These are phyloP conservation scores for Oropetium thomaeum DNA, from an alignment of 176 grass and related monocot species.

Conservation along the genomic window DNA sequence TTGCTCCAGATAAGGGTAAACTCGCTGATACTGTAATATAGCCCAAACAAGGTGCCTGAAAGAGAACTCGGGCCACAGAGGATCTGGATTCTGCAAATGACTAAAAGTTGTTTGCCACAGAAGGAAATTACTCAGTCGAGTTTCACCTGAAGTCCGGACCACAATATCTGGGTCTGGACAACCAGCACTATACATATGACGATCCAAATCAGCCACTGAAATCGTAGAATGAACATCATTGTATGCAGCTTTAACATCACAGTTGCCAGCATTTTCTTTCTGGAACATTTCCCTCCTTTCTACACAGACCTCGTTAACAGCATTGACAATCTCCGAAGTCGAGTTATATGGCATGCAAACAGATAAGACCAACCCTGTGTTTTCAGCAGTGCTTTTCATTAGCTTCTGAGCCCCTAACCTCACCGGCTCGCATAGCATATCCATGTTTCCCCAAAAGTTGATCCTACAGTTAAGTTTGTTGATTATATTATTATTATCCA, in stretches of 20 bases:
- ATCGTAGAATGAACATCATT: neutral
- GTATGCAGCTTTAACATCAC: neutral
- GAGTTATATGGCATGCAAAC: slow-evolving; percentile 82
- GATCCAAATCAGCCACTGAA: slow-evolving; percentile 57
- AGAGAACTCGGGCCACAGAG: slow-evolving; percentile 74
- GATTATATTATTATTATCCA: slow-evolving; percentile 51
- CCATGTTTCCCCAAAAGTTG: slow-evolving; percentile 76
- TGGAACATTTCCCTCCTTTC: slow-evolving; percentile 30
- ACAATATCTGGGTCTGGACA: slow-evolving; percentile 74
- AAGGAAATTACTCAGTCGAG: slow-evolving; percentile 84
- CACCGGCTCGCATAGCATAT: slow-evolving; percentile 53
- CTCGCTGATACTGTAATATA: slow-evolving; percentile 67
- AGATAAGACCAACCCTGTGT: slow-evolving; percentile 67
- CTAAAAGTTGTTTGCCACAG: slow-evolving; percentile 71
- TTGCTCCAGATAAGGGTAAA: slow-evolving; percentile 48
- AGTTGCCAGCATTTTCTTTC: neutral
- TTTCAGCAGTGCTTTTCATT: slow-evolving; percentile 52
- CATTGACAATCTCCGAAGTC: slow-evolving; percentile 68
- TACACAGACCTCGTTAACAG: slow-evolving; percentile 44
- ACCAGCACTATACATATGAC: slow-evolving; percentile 46
- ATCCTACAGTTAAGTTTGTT: slow-evolving; percentile 56
- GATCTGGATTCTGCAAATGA: slow-evolving; percentile 63
- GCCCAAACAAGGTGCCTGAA: slow-evolving; percentile 57
- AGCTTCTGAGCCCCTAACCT: slow-evolving; percentile 53
- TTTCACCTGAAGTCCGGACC: slow-evolving; percentile 78